phyloP scores from a whole-genome alignment of 495 filamentous ascomycete species.

The Antarctomyces pellizariae region DNA sequence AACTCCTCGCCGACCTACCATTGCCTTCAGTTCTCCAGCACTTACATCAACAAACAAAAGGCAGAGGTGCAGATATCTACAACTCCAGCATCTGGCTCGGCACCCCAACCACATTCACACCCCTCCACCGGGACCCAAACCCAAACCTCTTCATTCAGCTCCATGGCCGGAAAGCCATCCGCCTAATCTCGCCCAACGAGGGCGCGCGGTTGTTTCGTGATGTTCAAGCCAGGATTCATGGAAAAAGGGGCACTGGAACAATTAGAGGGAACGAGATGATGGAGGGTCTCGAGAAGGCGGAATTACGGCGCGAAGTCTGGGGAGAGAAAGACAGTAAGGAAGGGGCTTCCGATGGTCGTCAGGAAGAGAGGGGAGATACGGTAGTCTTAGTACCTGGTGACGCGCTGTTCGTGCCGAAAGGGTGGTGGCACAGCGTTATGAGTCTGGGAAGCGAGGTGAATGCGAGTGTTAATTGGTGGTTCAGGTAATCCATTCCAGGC shows the following conservation, averaged over 20 bases:
- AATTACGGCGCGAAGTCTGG: conserved; percentile 54
- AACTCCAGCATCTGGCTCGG: conserved; percentile 76
- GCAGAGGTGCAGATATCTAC: conserved; percentile 55
- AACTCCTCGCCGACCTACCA: conserved; percentile 40
- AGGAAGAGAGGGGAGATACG: conserved; percentile 24
- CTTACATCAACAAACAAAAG: too few relatives aligned
- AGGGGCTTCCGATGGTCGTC: conserved; percentile 33
- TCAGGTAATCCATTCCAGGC: conserved; percentile 37
- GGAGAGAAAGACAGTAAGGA: conserved; percentile 12
- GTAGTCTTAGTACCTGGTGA: conserved; percentile 40
- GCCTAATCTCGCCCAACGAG: conserved; percentile 36
- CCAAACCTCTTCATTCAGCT: conserved; percentile 83
- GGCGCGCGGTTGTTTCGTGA: conserved; percentile 36
- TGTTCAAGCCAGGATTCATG: conserved; percentile 26
- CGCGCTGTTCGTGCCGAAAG: conserved; percentile 66
- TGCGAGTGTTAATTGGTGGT: conserved; percentile 87
- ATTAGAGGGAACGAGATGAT: conserved; percentile 87
- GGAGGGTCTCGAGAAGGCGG: conserved; percentile 42
- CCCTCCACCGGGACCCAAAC: conserved; percentile 81
- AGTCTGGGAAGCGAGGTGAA: conserved; percentile 40
- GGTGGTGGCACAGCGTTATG: conserved; percentile 92
- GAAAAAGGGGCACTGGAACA: conserved; percentile 22
- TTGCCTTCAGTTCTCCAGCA: conserved; percentile 35
- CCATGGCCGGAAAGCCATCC: conserved; percentile 42
- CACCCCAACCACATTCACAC: conserved; percentile 61